These are phyloP conservation scores for Ophiostoma montium DNA, from an alignment of 2,329 filamentous ascomycete species.

Conservation along the genomic window DNA sequence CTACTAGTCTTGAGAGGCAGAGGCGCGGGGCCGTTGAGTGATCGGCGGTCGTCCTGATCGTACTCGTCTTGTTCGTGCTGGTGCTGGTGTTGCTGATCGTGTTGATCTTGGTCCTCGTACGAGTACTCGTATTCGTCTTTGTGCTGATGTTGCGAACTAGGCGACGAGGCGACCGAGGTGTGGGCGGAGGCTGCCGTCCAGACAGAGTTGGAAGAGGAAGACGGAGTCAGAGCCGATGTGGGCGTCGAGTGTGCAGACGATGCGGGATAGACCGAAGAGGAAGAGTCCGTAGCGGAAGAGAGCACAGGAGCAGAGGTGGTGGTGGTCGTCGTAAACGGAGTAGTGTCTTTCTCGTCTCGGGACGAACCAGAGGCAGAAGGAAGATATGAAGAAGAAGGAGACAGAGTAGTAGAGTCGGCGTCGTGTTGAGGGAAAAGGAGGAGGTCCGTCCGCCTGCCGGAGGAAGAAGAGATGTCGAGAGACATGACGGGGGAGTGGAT, in stretches of 20 bases:
- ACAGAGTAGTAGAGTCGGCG: background rate
- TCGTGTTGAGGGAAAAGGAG: slow-evolving; percentile 1
- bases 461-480: slow-evolving; percentile 4
- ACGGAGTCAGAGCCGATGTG: background rate
- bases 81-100: background rate
- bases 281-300: background rate
- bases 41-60: background rate
- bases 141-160: background rate
- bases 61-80: background rate
- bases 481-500: slow-evolving; percentile 9
- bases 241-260: slow-evolving; percentile 3
- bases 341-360: no score
- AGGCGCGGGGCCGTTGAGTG: slow-evolving; percentile 4
- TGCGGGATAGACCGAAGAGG: background rate
- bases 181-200: background rate
- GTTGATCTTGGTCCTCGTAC: background rate
- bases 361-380: no score
- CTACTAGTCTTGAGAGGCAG: slow-evolving; percentile 5
- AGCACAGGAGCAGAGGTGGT: background rate
- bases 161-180: background rate
- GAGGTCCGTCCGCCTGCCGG: slow-evolving; percentile 5
- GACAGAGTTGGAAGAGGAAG: background rate
- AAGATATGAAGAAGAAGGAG: background rate
- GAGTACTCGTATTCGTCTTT: background rate
- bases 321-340: no score